Percentiles rank a stretch among this genome's conserved stretches.
Conservation (phyloP, 192 early-diverging fungal species). For the Phycomyces blakesleeanus region DNA sequence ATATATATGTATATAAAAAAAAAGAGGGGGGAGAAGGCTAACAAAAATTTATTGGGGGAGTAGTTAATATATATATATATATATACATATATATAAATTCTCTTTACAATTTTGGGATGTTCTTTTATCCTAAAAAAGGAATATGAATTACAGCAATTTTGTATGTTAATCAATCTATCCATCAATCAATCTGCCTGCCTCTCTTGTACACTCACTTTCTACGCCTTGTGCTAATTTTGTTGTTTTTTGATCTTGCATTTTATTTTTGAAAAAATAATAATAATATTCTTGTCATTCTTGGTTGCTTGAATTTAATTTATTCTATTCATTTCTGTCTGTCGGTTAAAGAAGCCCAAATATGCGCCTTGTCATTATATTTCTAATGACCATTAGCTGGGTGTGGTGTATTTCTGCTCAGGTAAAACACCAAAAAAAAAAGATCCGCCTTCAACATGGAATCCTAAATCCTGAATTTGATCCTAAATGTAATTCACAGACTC, state of each 20-base stretch:
- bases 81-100: too few relatives aligned
- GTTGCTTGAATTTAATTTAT: too few relatives aligned
- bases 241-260: too few relatives aligned
- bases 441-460: too few relatives aligned
- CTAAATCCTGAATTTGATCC: background rate
- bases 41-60: background rate
- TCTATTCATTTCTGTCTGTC: too few relatives aligned
- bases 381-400: too few relatives aligned
- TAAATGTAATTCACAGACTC: background rate
- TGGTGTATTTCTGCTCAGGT: background rate
- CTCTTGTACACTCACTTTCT: too few relatives aligned
- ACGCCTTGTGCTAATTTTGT: too few relatives aligned
- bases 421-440: background rate
- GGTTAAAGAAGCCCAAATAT: background rate
- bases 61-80: background rate
- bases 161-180: background rate
- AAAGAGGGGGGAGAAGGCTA: background rate
- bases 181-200: too few relatives aligned
- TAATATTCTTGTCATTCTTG: too few relatives aligned
- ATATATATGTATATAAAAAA: background rate
- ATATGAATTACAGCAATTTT: background rate
- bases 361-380: too few relatives aligned
- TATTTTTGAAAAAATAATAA: too few relatives aligned
- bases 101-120: background rate
- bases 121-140: conserved; percentile 3